Evolutionary conservation across 108 stramenopile species (phyloP), one percentile per base, ranked within the genome.

Genomic region (Nitzschia sp.): DNA sequence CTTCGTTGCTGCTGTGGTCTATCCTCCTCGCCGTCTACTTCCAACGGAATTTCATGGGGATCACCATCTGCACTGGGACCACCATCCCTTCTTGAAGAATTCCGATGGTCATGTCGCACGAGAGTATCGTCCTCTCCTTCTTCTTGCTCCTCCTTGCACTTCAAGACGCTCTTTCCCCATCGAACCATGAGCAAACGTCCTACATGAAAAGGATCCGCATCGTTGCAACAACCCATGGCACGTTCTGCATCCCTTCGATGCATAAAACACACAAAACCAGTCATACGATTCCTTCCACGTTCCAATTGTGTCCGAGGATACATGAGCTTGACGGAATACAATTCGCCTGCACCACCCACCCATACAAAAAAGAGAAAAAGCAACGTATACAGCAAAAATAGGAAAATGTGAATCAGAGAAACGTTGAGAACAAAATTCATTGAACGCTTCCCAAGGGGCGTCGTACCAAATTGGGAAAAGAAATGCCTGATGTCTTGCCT

Each of bases 271-370:
- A 97, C 94, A 67, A 97, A 97, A 9, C 95, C 92, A 3, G 92
- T 90, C 63, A 90, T 89, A 8, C 94, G 75, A 59, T 91, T 84
- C 34, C 96, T 83, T 3, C 74, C 68, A 34, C 87, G 46, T 69
- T 97, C 96, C 63, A 92, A 91, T 38, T 77, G 74, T 2, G 94
- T 93, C 22, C 96, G 73, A 3, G 96, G 94, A 93, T 93, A 97
- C 96, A 97, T 97, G 63, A 97, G 93, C 67, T 95, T 95, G 56
- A 95, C 83, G 39, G 86, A 88, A 81, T 93, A 91, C 43, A 95
- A 70, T 74, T 82, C 81, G 57, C 85, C 83, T 86, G 19, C n/a
- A n/a, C n/a, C n/a, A n/a, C n/a, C n/a, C n/a, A n/a, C n/a, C n/a
- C n/a, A n/a, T n/a, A n/a, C n/a, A n/a, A n/a, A n/a, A n/a, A n/a